Evolutionary conservation across 2,329 filamentous ascomycete genomes (phyloP), one percentile per base, ranked within the genome.

Genomic region (Rhinocladiella similis): DNA sequence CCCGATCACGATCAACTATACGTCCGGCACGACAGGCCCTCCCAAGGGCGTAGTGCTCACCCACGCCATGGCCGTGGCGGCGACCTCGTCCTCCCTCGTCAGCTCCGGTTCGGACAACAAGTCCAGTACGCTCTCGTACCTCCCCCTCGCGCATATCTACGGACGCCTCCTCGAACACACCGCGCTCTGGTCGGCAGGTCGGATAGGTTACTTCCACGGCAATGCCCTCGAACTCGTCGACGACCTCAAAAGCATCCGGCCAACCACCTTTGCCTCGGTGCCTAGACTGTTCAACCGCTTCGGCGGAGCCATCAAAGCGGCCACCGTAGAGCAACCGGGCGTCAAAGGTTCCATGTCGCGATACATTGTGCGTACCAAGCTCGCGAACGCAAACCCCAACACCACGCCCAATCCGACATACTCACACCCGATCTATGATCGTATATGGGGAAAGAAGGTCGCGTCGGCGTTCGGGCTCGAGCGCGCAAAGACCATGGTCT

Each of bases 131-230:
- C 83, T 90, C 56, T 97, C 93, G 1, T 99, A 97, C 74, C 82
- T 99, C 50, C 94, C 94, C 0, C 77, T 97, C 38, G 94, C 94
- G 9, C 94, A 99, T 71, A 97, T 99, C 67, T 97, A 90, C 72
- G 89, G 92, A 63, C 88, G 94, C 53, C 80, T 97, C 64, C 79
- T 86, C 39, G 94, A 99, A 70, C 89, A 95, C 70, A 78, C 80
- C 3, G 83, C 84, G 13, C 78, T 97, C 14, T 84, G 88, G 67
- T 80, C 83, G 50, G 92, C 91, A 53, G 84, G 83, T 33, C 77
- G 84, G 7, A 86, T 97, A 65, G 94, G 93, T 12, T 99, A 93
- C 73, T 99, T 97, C 82, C 90, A 94, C 66, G 94, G 94, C 53
- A 91, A 97, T 69, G 87, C 97, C 60, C 70, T 89, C 12, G 89